phyloP scores from a whole-genome alignment of 129 eudicot genomes.

The Pulicaria dysenterica region DNA sequence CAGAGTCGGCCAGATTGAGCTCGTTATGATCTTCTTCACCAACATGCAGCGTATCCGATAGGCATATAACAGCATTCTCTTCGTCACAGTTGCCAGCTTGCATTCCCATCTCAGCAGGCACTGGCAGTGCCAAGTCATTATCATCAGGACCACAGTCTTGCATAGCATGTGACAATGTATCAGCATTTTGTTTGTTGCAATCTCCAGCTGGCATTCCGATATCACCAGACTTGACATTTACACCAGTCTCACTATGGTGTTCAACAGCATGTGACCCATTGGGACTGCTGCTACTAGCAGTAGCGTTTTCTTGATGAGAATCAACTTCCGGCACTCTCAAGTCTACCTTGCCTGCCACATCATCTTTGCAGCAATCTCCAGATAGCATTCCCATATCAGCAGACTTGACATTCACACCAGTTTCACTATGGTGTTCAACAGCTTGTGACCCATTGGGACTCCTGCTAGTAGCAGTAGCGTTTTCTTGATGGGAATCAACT shows the following conservation, averaged over 20 bases:
- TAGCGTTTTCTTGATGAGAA: slow-evolving; percentile 26
- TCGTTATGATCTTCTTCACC: slow-evolving; percentile 1
- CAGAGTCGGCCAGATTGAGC: not conserved
- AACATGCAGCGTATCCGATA: not conserved
- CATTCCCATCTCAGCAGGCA: not conserved
- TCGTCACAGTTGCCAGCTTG: not conserved
- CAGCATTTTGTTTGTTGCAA: not conserved
- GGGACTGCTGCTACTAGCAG: slow-evolving; percentile 15
- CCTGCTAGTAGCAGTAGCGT: slow-evolving; percentile 14
- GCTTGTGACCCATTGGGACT: slow-evolving; percentile 25
- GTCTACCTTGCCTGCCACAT: slow-evolving; percentile 22
- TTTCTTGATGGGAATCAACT: slow-evolving; percentile 26
- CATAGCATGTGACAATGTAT: not conserved
- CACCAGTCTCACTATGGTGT: not conserved
- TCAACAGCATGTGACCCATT: not conserved
- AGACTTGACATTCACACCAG: not conserved
- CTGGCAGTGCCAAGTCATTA: not conserved
- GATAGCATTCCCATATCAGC: slow-evolving; percentile 13
- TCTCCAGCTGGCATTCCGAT: slow-evolving; percentile 8
- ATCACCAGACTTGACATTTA: not conserved
- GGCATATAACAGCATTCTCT: not conserved
- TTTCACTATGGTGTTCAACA: slow-evolving; percentile 25
- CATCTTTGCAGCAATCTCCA: not conserved
- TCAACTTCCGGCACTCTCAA: slow-evolving; percentile 20
- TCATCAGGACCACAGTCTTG: too few species aligned